These are phyloP conservation scores for Hypomyces rosellus DNA, from an alignment of 2,329 filamentous ascomycete species.

Conservation along the genomic window DNA sequence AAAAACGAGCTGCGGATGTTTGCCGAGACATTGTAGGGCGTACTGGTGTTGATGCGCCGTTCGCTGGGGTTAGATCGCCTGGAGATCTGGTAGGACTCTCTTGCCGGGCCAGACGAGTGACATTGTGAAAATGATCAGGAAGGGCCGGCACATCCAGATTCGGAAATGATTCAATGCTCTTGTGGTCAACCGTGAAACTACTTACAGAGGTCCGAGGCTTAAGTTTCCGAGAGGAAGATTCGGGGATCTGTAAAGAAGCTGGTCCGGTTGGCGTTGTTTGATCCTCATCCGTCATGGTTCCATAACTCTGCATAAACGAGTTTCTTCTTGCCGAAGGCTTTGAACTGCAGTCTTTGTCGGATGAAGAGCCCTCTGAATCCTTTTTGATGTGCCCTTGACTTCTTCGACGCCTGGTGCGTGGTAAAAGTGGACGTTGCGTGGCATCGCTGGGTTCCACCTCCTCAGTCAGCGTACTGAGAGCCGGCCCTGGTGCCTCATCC, in stretches of 20 bases:
- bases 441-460: conserved; percentile 13
- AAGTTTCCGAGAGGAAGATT: background rate
- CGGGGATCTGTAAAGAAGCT: conserved; percentile 11
- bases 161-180: conserved; percentile 18
- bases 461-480: conserved; percentile 22
- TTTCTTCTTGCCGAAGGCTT: conserved; percentile 8
- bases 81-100: conserved; percentile 19
- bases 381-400: background rate
- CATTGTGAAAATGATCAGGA: conserved; percentile 3
- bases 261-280: conserved; percentile 9
- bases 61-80: conserved; percentile 15
- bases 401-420: background rate
- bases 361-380: conserved; percentile 13
- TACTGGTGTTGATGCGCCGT: conserved; percentile 20
- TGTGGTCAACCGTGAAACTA: conserved; percentile 6
- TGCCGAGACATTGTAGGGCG: conserved; percentile 47
- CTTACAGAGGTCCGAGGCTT: conserved; percentile 1
- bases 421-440: conserved; percentile 18
- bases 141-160: conserved; percentile 15
- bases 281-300: conserved; percentile 24
- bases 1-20: conserved; percentile 56
- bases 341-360: conserved; percentile 13
- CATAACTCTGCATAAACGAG: conserved; percentile 22
- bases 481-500: conserved; percentile 22
- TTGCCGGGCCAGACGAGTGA: conserved; percentile 17